Conservation (phyloP, 352 stramenopile genomes). For the Stramenopiles sp. region DNA sequence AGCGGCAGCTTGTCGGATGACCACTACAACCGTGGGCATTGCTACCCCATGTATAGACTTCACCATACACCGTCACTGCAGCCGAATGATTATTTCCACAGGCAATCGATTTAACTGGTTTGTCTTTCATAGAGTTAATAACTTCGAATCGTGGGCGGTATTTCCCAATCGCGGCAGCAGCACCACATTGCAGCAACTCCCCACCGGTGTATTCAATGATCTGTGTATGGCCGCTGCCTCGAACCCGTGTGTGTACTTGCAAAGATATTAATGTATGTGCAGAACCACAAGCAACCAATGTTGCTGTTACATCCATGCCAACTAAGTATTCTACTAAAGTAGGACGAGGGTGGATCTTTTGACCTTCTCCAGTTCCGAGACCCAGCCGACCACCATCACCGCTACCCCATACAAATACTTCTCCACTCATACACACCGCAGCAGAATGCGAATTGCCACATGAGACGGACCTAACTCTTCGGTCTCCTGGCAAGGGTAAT, state of each 20-base stretch:
- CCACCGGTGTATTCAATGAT: conserved; percentile 41
- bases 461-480: conserved; percentile 55
- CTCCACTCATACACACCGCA: conserved; percentile 37
- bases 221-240: conserved; percentile 14
- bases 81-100: conserved; percentile 67
- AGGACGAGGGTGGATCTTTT: conserved; percentile 35
- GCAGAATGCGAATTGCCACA: conserved; percentile 60
- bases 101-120: conserved; percentile 42
- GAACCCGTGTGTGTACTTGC: conserved; percentile 37
- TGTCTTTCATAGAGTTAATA: conserved; percentile 33
- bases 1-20: conserved; percentile 36
- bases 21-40: conserved; percentile 69
- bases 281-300: conserved; percentile 43
- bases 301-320: neutral
- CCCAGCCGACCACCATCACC: conserved; percentile 69
- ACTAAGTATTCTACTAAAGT: conserved; percentile 1
- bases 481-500: conserved; percentile 21
- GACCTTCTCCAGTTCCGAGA: conserved; percentile 30
- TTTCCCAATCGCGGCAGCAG: conserved; percentile 49
- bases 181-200: conserved; percentile 59
- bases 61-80: conserved; percentile 51
- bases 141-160: conserved; percentile 45
- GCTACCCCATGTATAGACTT: conserved; percentile 72
- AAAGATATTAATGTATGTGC: conserved; percentile 55
- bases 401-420: conserved; percentile 67